These are phyloP conservation scores for Cryptococcus maquisensis DNA, from an alignment of 1,284 basidiomycete genomes.

Conservation along the genomic window DNA sequence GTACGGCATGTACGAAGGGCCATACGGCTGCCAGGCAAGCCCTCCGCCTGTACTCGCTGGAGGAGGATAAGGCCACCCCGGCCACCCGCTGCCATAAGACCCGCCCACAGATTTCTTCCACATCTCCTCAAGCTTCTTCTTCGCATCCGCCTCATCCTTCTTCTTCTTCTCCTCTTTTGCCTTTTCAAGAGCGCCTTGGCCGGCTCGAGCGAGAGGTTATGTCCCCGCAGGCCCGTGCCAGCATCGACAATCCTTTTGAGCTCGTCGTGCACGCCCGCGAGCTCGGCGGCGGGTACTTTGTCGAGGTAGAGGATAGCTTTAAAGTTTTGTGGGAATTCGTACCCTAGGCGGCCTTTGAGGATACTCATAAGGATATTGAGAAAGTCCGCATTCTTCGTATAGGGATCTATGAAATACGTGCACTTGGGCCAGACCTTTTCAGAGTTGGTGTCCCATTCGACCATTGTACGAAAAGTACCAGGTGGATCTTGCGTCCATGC, in stretches of 20 bases:
- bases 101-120: conserved; percentile 40
- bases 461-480: too few species aligned
- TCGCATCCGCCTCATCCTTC: conserved; percentile 26
- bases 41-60: conserved; percentile 21
- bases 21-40: too few species aligned
- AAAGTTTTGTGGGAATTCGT: conserved; percentile 42
- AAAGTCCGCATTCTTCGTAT: too few species aligned
- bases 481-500: too few species aligned
- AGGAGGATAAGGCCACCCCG: conserved; percentile 31
- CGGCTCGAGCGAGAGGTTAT: conserved; percentile 4
- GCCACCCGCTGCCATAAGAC: conserved; percentile 18
- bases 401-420: too few species aligned
- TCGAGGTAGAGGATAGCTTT: conserved; percentile 34
- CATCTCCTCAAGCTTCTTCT: conserved; percentile 36
- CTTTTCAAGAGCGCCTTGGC: conserved; percentile 30
- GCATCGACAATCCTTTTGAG: conserved; percentile 23
- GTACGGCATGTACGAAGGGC: too few species aligned
- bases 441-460: too few species aligned
- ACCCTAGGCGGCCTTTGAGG: conserved; percentile 30
- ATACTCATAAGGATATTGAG: conserved; percentile 37
- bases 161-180: conserved; percentile 19
- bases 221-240: too few species aligned
- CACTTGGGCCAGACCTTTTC: too few species aligned
- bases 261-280: conserved; percentile 24
- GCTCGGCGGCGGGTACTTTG: conserved; percentile 20